phyloP scores from a whole-genome alignment of 2,329 filamentous ascomycete species.

The Claviceps arundinis region DNA sequence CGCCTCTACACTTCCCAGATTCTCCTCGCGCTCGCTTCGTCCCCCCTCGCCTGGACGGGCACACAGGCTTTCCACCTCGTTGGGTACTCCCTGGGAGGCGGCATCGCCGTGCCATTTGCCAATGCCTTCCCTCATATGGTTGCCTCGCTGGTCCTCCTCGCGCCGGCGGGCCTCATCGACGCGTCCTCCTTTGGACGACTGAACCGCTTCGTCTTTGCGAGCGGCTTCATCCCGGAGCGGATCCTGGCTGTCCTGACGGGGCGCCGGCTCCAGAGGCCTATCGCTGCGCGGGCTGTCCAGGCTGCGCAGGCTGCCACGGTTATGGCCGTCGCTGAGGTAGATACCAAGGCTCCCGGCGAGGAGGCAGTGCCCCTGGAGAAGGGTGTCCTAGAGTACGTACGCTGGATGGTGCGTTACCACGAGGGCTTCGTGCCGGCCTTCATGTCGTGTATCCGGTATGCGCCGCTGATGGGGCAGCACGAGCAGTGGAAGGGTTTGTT shows the following conservation, averaged over 20 bases:
- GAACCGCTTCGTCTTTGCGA: slow-evolving; percentile 39
- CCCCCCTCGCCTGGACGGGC: slow-evolving; percentile 54
- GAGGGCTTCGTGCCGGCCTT: slow-evolving; percentile 46
- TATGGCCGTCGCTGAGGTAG: slow-evolving; percentile 26
- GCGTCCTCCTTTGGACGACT: slow-evolving; percentile 36
- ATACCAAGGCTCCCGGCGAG: slow-evolving; percentile 9
- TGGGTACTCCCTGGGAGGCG: slow-evolving; percentile 74
- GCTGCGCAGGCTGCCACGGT: slow-evolving; percentile 7
- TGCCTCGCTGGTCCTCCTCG: slow-evolving; percentile 58
- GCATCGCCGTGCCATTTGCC: slow-evolving; percentile 62
- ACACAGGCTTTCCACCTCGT: slow-evolving; percentile 47
- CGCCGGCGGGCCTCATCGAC: slow-evolving; percentile 62
- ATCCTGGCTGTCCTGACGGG: slow-evolving; percentile 36
- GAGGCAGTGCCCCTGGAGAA: slow-evolving; percentile 27
- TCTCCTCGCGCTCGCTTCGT: slow-evolving; percentile 56
- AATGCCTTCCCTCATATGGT: slow-evolving; percentile 59
- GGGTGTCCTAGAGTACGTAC: slow-evolving; percentile 36
- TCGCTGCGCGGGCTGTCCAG: slow-evolving; percentile 25
- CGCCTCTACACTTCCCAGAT: slow-evolving; percentile 62
- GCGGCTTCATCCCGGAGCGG: slow-evolving; percentile 38
- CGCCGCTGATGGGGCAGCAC: slow-evolving; percentile 39
- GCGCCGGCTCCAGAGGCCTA: slow-evolving; percentile 34
- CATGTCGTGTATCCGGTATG: slow-evolving; percentile 41
- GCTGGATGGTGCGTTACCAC: slow-evolving; percentile 45
- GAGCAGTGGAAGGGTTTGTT: slow-evolving; percentile 36